These are phyloP conservation scores for Aspergillus costaricaensis DNA, from an alignment of 2,329 filamentous ascomycete genomes.

Conservation along the genomic window DNA sequence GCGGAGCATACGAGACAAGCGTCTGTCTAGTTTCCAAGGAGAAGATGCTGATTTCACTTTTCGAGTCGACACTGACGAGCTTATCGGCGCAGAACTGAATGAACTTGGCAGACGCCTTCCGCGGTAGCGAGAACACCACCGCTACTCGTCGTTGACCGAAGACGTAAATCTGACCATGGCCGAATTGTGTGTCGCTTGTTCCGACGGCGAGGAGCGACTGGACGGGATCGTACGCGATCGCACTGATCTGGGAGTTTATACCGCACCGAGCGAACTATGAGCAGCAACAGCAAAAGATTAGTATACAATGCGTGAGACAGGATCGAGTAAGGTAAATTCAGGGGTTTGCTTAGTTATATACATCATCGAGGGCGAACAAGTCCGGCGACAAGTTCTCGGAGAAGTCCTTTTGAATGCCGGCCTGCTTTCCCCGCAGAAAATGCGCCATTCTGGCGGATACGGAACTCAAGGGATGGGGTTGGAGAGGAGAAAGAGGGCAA, in stretches of 20 bases:
- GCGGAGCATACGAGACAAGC: constrained; percentile 70
- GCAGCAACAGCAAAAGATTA: constrained; percentile 11
- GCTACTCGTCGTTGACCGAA: constrained; percentile 81
- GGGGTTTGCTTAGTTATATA: constrained; percentile 39
- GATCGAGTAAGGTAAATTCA: neutral
- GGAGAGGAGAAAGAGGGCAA: constrained; percentile 2
- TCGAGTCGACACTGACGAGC: constrained; percentile 79
- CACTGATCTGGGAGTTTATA: constrained; percentile 74
- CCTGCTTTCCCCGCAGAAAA: constrained; percentile 89
- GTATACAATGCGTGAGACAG: neutral
- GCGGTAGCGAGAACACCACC: constrained; percentile 69
- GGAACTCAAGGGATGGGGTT: constrained; percentile 11
- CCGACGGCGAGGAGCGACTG: constrained; percentile 92
- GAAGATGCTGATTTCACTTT: constrained; percentile 83
- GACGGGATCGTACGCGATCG: constrained; percentile 86
- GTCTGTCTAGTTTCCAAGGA: constrained; percentile 71
- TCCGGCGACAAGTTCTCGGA: constrained; percentile 77
- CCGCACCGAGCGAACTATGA: constrained; percentile 69
- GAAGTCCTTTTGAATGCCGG: constrained; percentile 87
- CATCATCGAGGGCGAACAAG: constrained; percentile 80
- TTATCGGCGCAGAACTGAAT: constrained; percentile 86
- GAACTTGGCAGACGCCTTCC: constrained; percentile 71
- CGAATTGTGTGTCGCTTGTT: constrained; percentile 83
- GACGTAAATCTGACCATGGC: constrained; percentile 83
- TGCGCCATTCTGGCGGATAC: constrained; percentile 65